A percentile compares a stretch with the other conserved stretches of the same genome.
phyloP scores from a whole-genome alignment of 176 grass and related monocot species.

The Ensete ventricosum region DNA sequence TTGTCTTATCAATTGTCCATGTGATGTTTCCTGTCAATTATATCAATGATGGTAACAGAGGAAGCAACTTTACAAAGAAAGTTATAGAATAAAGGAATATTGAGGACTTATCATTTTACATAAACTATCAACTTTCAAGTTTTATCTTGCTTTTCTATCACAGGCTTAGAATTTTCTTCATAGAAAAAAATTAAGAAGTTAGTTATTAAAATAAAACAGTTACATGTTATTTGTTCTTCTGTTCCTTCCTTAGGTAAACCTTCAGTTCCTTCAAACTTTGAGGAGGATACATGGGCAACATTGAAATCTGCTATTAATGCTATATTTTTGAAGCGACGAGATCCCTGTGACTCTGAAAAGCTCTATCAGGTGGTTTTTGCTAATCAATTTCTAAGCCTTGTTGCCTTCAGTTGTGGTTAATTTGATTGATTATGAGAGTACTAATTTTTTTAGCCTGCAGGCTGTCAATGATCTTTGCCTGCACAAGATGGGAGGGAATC shows the following conservation, averaged over 20 bases:
- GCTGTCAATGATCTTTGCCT: slow-evolving; percentile 82
- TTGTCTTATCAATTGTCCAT: too few species aligned
- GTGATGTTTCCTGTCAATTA: too few species aligned
- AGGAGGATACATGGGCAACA: slow-evolving; percentile 86
- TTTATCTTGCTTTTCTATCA: not conserved
- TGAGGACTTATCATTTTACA: not conserved
- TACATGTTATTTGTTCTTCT: not conserved
- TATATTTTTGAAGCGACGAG: slow-evolving; percentile 90
- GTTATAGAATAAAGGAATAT: too few species aligned
- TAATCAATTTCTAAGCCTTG: not conserved
- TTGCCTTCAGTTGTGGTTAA: not conserved
- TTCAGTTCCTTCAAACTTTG: slow-evolving; percentile 78
- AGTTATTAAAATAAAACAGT: not conserved
- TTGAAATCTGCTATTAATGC: slow-evolving; percentile 88
- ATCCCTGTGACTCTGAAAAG: slow-evolving; percentile 79
- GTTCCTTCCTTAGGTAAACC: slow-evolving; percentile 60
- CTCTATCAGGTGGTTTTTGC: slow-evolving; percentile 78
- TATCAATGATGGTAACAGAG: too few species aligned
- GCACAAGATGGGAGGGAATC: slow-evolving; percentile 74
- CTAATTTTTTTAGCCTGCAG: slow-evolving; percentile 32
- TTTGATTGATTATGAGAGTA: not conserved
- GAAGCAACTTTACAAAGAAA: too few species aligned
- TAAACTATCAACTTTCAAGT: not conserved
- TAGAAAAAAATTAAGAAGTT: not conserved
- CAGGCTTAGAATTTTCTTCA: not conserved